Conservation (phyloP, 306 rosid species). For the Canavalia ensiformis region DNA sequence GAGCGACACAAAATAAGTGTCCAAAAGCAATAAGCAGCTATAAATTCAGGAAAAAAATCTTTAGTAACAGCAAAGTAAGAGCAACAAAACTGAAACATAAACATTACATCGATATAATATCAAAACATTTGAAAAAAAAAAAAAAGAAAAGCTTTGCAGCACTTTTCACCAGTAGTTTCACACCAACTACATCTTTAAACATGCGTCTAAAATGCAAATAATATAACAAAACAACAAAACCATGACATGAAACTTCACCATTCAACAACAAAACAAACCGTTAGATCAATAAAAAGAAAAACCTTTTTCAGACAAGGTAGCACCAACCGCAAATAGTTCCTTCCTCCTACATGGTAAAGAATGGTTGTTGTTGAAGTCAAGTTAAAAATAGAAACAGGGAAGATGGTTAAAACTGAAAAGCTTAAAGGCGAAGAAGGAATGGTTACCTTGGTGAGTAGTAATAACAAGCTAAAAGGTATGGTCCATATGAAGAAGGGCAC, state of each 20-base stretch:
- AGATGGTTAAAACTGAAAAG: neutral
- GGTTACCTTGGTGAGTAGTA: conserved; percentile 48
- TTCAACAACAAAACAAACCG: neutral
- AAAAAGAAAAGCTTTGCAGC: neutral
- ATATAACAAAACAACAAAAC: conserved; percentile 17
- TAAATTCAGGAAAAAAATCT: conserved; percentile 27
- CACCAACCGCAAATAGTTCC: conserved; percentile 14
- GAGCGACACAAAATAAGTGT: neutral
- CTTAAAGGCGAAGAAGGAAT: neutral
- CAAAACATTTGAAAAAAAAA: neutral
- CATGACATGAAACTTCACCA: neutral
- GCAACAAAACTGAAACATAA: neutral
- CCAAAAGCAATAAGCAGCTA: conserved; percentile 25
- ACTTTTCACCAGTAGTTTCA: conserved; percentile 2
- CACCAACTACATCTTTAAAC: neutral
- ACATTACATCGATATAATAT: neutral
- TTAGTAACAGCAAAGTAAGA: neutral
- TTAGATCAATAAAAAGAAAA: neutral
- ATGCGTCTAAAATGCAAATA: neutral
- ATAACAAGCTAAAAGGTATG: conserved; percentile 17
- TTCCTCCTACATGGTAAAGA: neutral
- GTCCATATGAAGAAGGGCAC: conserved; percentile 43
- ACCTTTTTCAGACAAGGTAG: neutral
- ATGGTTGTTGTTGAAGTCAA: neutral
- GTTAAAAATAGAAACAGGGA: neutral